These are phyloP conservation scores for Aureobasidium sp. DNA, from an alignment of 2,329 filamentous ascomycete genomes.

Conservation along the genomic window DNA sequence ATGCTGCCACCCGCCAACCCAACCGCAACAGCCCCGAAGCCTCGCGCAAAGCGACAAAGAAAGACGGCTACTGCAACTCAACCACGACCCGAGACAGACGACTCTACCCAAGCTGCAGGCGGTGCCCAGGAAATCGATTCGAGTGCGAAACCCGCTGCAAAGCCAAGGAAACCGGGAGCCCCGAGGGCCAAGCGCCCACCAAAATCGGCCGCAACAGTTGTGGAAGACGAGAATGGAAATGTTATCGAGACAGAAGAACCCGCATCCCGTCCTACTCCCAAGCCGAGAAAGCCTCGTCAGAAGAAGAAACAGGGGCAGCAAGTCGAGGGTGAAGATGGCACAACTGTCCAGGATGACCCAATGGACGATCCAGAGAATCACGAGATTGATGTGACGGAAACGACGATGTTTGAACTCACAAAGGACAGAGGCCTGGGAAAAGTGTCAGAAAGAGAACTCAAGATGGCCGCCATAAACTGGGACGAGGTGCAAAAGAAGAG, in stretches of 20 bases:
- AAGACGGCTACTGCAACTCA: constrained; percentile 4
- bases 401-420: constrained; percentile 68
- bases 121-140: neutral
- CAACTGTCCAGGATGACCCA: constrained; percentile 20
- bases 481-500: constrained; percentile 40
- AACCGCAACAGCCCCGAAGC: neutral
- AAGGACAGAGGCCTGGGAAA: constrained; percentile 55
- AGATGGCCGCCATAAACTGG: constrained; percentile 62
- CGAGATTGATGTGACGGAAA: constrained; percentile 55
- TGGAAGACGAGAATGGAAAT: constrained; percentile 12
- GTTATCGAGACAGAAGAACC: neutral
- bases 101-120: neutral
- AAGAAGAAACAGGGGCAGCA: constrained; percentile 17
- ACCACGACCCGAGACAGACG: neutral
- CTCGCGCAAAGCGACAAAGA: constrained; percentile 12
- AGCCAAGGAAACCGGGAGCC: constrained; percentile 10
- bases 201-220: constrained; percentile 6
- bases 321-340: constrained; percentile 13
- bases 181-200: constrained; percentile 2
- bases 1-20: constrained; percentile 5
- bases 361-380: constrained; percentile 29
- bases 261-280: neutral
- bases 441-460: constrained; percentile 66
- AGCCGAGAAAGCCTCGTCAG: constrained; percentile 8
- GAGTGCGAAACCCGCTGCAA: neutral